A percentile compares a stretch with the other conserved stretches of the same genome.
Evolutionary conservation across 225 moss, liverwort and hornwort species (phyloP).

Genomic region (Physcomitrellopsis africana): DNA sequence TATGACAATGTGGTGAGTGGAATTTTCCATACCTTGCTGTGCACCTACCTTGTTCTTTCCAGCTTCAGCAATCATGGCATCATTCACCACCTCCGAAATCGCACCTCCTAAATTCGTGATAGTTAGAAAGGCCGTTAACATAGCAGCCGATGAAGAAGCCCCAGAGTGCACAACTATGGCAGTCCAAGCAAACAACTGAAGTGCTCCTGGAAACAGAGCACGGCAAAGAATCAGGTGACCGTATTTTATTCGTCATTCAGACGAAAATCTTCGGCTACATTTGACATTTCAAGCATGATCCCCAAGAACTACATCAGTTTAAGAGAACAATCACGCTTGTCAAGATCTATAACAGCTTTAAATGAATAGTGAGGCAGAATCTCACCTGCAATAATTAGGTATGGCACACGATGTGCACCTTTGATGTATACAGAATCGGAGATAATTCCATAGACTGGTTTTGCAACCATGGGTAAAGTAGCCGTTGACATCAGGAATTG

Average conservation of each 20-base stretch:
- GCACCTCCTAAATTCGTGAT: conserved; percentile 76
- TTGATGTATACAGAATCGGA: conserved; percentile 74
- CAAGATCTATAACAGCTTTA: not conserved
- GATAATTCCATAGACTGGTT: conserved; percentile 70
- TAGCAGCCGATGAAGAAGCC: conserved; percentile 60
- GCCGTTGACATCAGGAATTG: conserved; percentile 74
- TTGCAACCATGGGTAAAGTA: conserved; percentile 71
- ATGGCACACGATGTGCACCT: conserved; percentile 71
- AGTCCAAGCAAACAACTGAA: conserved; percentile 70
- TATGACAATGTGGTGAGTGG: not conserved
- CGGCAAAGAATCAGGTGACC: not conserved
- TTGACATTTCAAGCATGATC: conserved; percentile 3
- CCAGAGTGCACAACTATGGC: conserved; percentile 55
- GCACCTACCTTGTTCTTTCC: conserved; percentile 63
- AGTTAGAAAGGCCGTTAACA: conserved; percentile 64
- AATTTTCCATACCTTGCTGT: conserved; percentile 35
- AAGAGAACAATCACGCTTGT: not conserved
- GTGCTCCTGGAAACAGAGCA: conserved; percentile 42
- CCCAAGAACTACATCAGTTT: not conserved
- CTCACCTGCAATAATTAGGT: conserved; percentile 68
- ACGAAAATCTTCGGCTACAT: not conserved
- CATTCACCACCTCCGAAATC: conserved; percentile 79
- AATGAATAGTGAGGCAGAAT: conserved; percentile 13
- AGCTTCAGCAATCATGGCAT: conserved; percentile 78
- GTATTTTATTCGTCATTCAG: not conserved